phyloP scores from a whole-genome alignment of 2,329 filamentous ascomycete species.

The Pseudogymnoascus destructans region DNA sequence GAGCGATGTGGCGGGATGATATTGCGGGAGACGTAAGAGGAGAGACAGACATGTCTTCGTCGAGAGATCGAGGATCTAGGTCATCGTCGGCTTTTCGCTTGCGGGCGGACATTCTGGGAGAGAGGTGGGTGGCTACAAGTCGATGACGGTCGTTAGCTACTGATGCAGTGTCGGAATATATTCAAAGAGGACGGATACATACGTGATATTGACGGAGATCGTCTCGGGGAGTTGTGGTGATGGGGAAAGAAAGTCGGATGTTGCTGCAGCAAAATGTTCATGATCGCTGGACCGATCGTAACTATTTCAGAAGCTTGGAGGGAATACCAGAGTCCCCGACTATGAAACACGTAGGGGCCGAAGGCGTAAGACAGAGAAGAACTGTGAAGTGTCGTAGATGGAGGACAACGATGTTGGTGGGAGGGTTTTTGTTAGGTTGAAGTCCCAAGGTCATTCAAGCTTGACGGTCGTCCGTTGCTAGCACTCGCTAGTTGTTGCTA shows the following conservation, averaged over 20 bases:
- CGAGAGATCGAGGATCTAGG: slow-evolving; percentile 38
- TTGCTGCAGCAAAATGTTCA: slow-evolving; percentile 50
- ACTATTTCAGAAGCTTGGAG: slow-evolving; percentile 2
- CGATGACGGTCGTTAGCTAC: slow-evolving; percentile 14
- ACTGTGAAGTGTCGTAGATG: not conserved
- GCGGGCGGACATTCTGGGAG: slow-evolving; percentile 40
- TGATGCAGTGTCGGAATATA: not conserved
- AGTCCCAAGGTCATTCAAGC: not conserved
- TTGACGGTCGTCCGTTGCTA: not conserved
- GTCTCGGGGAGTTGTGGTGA: slow-evolving; percentile 38
- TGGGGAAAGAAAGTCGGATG: slow-evolving; percentile 47
- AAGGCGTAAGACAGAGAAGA: not conserved
- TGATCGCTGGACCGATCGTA: slow-evolving; percentile 27
- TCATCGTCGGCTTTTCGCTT: slow-evolving; percentile 87
- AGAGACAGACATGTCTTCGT: slow-evolving; percentile 84
- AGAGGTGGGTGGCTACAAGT: slow-evolving; percentile 26
- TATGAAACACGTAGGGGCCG: slow-evolving; percentile 1
- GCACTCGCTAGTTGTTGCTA: slow-evolving; percentile 8
- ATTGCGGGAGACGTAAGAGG: slow-evolving; percentile 71
- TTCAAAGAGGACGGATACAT: slow-evolving; percentile 25
- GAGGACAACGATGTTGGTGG: not conserved
- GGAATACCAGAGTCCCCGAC: not conserved
- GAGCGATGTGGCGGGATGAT: slow-evolving; percentile 51
- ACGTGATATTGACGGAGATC: slow-evolving; percentile 44
- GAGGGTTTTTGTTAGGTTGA: slow-evolving; percentile 1